phyloP scores from a whole-genome alignment of 495 filamentous ascomycete genomes.

The Aspergillus nanangensis region DNA sequence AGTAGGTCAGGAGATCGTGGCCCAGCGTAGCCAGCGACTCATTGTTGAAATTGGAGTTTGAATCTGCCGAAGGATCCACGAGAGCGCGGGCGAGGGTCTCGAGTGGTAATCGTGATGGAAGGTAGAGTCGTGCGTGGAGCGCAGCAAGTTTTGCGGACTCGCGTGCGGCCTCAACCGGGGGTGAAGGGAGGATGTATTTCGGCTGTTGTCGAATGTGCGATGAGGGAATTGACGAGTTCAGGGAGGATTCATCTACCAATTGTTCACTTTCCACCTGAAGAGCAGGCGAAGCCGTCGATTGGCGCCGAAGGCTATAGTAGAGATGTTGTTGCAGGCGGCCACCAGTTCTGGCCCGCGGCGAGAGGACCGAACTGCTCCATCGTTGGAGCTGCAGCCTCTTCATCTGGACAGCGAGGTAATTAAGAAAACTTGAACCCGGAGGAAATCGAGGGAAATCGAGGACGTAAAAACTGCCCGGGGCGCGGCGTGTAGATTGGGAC shows the following conservation, averaged over 20 bases:
- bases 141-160: conserved; percentile 87
- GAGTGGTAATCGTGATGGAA: conserved; percentile 76
- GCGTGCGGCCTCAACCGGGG: conserved; percentile 60
- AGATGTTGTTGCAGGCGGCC: conserved; percentile 43
- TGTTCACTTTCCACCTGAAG: conserved; percentile 21
- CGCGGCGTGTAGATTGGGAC: conserved; percentile 10
- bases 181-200: conserved; percentile 54
- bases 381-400: conserved; percentile 66
- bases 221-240: conserved; percentile 16
- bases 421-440: background rate
- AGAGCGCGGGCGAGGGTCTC: conserved; percentile 82
- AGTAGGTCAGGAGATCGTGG: conserved; percentile 75
- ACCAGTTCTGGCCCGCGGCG: conserved; percentile 47
- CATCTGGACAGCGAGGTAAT: conserved; percentile 45
- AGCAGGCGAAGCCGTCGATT: conserved; percentile 35
- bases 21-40: conserved; percentile 76
- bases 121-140: conserved; percentile 83
- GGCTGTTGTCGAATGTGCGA: conserved; percentile 24
- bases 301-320: conserved; percentile 29
- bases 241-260: conserved; percentile 15
- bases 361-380: conserved; percentile 69
- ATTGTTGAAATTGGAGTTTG: conserved; percentile 73
- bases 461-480: conserved; percentile 1
- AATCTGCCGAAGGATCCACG: conserved; percentile 78
- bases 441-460: conserved; percentile 10